Evolutionary conservation across 2,329 filamentous ascomycete genomes (phyloP).

Genomic region (Nothomitra cinnamomea): DNA sequence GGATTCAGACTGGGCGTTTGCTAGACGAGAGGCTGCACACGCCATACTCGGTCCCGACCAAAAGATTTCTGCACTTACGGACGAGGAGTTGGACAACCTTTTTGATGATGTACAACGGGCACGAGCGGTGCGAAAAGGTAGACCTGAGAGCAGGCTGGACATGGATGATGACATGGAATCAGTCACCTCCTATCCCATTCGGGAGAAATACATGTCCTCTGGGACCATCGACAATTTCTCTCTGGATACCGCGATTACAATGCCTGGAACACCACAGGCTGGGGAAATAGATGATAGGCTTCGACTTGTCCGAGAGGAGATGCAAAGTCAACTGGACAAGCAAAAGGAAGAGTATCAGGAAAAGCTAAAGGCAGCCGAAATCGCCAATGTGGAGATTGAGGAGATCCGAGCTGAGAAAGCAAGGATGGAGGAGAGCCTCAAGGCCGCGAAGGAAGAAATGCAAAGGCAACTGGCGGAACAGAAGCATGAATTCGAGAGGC

Average conservation of each 20-base stretch:
- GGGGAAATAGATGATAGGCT: constrained; percentile 63
- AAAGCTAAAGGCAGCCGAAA: constrained; percentile 58
- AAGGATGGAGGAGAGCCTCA: constrained; percentile 68
- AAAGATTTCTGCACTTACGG: constrained; percentile 74
- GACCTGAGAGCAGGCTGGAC: constrained; percentile 34
- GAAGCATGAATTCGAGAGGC: constrained; percentile 29
- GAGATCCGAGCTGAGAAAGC: constrained; percentile 70
- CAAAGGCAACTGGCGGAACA: constrained; percentile 71
- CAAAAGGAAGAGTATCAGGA: constrained; percentile 72
- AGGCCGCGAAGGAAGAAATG: constrained; percentile 71
- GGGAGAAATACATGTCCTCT: constrained; percentile 91
- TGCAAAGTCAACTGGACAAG: constrained; percentile 67
- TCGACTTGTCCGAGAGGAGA: constrained; percentile 58
- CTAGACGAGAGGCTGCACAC: constrained; percentile 78
- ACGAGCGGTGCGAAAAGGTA: constrained; percentile 64
- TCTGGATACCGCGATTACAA: constrained; percentile 80
- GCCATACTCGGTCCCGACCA: constrained; percentile 82
- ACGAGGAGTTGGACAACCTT: constrained; percentile 83
- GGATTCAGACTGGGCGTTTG: constrained; percentile 90
- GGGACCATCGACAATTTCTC: constrained; percentile 94
- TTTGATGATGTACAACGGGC: constrained; percentile 89
- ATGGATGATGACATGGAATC: constrained; percentile 81
- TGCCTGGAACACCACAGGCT: constrained; percentile 79
- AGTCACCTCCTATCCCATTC: constrained; percentile 65
- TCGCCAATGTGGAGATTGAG: constrained; percentile 57